Conservation (phyloP, 164 flowering plant species). For the Protea cynaroides region DNA sequence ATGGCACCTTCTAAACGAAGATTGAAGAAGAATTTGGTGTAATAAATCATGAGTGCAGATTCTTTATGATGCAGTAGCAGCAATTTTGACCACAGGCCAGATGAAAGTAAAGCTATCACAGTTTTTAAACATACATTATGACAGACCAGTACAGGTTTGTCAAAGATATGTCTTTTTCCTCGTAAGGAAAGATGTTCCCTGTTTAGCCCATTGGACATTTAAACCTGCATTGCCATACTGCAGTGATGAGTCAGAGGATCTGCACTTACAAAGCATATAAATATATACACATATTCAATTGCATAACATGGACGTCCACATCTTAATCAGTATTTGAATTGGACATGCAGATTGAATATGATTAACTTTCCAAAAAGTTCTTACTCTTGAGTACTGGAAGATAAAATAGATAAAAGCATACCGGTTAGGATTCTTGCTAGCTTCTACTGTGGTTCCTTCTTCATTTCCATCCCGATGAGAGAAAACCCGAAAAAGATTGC, state of each 20-base stretch:
- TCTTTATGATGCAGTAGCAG: no score
- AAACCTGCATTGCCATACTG: no score
- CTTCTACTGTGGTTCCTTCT: constrained; percentile 57
- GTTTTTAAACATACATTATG: no score
- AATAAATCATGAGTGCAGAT: no score
- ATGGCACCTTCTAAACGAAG: no score
- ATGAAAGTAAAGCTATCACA: no score
- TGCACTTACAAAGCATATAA: background rate
- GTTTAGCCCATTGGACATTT: background rate
- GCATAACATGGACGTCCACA: background rate
- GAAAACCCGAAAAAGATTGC: constrained; percentile 53
- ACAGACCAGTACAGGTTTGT: background rate
- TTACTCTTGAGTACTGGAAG: background rate
- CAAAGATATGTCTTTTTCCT: background rate
- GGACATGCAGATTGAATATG: background rate
- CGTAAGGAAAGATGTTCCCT: background rate
- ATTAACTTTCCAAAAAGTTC: background rate
- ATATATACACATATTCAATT: background rate
- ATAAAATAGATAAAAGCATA: constrained; percentile 14
- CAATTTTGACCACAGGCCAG: background rate
- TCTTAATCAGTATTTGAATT: background rate
- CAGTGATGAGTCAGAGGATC: no score
- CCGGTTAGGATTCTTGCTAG: constrained; percentile 50
- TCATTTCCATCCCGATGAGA: constrained; percentile 37
- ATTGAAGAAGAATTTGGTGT: no score